Evolutionary conservation across 2,329 filamentous ascomycete genomes (phyloP).

Genomic region (Aureobasidium subglaciale): DNA sequence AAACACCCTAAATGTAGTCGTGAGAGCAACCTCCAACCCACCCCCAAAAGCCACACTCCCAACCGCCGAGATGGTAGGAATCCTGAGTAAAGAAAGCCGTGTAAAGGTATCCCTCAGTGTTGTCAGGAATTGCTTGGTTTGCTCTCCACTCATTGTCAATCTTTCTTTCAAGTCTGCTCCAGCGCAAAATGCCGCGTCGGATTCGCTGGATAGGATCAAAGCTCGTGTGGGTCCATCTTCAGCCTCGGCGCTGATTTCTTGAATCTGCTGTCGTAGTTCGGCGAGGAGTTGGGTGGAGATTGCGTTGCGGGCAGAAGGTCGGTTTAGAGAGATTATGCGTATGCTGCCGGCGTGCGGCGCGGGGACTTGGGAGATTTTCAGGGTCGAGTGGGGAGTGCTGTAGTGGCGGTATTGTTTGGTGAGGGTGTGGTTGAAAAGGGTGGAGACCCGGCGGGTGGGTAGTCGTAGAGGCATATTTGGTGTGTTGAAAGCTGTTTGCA

Average conservation of each 20-base stretch:
- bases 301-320: slow-evolving; percentile 79
- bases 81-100: slow-evolving; percentile 64
- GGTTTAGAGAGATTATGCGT: slow-evolving; percentile 79
- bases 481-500: not conserved
- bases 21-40: slow-evolving; percentile 85
- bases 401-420: slow-evolving; percentile 6
- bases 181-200: slow-evolving; percentile 85
- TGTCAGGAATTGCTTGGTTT: slow-evolving; percentile 71
- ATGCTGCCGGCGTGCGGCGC: slow-evolving; percentile 77
- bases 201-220: slow-evolving; percentile 73
- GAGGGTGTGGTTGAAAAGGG: not conserved
- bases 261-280: slow-evolving; percentile 64
- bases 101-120: slow-evolving; percentile 70
- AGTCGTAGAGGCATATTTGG: not conserved
- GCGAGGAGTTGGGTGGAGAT: slow-evolving; percentile 73
- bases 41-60: slow-evolving; percentile 83
- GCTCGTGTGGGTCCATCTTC: slow-evolving; percentile 62
- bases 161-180: slow-evolving; percentile 93
- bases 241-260: slow-evolving; percentile 58
- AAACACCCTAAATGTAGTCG: slow-evolving; percentile 83
- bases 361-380: slow-evolving; percentile 68
- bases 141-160: slow-evolving; percentile 63
- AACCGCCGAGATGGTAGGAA: slow-evolving; percentile 86
- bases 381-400: slow-evolving; percentile 25
- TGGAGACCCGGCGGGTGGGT: not conserved